phyloP scores from a whole-genome alignment of 2,329 filamentous ascomycete genomes.

The Fusarium luffae region DNA sequence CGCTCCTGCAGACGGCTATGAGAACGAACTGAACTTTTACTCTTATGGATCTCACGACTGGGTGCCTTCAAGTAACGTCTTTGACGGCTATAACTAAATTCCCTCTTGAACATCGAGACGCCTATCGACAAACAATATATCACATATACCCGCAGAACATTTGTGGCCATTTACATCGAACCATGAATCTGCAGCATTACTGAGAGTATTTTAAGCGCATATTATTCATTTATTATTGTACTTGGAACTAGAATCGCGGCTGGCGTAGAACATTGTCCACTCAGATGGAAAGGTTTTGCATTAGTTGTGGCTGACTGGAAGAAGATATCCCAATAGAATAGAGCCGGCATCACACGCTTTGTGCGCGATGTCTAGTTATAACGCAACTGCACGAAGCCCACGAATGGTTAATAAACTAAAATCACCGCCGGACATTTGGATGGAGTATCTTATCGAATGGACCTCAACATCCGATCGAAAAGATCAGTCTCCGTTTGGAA shows the following conservation, averaged over 20 bases:
- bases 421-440: not conserved
- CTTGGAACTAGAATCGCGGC: not conserved
- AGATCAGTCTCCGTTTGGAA: not conserved
- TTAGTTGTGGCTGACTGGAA: not conserved
- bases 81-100: slow-evolving; percentile 34
- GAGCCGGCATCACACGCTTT: not conserved
- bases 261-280: not conserved
- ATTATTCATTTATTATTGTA: not conserved
- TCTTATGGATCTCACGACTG: slow-evolving; percentile 52
- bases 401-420: not conserved
- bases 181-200: not conserved
- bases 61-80: slow-evolving; percentile 36
- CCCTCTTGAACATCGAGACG: no score
- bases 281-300: not conserved
- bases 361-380: not conserved
- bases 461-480: not conserved
- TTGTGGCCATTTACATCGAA: not conserved
- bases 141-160: not conserved
- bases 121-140: not conserved
- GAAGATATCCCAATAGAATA: not conserved
- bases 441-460: not conserved
- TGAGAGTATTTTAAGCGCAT: not conserved
- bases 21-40: slow-evolving; percentile 58
- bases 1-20: slow-evolving; percentile 58
- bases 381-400: not conserved